These are phyloP conservation scores for Globisporangium nunn DNA, from an alignment of 352 stramenopile genomes.

Conservation along the genomic window DNA sequence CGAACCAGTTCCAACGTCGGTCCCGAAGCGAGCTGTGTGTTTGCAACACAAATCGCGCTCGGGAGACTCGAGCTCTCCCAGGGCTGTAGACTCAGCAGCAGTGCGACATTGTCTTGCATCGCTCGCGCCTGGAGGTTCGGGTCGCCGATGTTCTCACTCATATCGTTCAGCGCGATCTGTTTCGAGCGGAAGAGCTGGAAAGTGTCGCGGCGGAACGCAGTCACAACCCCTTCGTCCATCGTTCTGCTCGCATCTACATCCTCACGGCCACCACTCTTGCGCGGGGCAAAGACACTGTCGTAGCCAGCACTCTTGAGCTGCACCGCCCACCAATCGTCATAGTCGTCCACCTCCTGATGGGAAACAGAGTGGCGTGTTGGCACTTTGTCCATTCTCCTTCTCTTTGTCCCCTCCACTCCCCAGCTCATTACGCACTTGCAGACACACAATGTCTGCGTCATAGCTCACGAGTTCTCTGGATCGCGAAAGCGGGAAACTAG, in stretches of 20 bases:
- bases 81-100: constrained; percentile 73
- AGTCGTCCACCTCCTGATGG: constrained; percentile 76
- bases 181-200: constrained; percentile 79
- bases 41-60: constrained; percentile 61
- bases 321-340: constrained; percentile 76
- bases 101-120: constrained; percentile 61
- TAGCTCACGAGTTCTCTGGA: constrained; percentile 67
- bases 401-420: too few species aligned
- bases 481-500: not conserved
- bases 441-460: constrained; percentile 78
- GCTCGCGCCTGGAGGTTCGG: constrained; percentile 38
- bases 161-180: constrained; percentile 51
- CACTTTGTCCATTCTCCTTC: not conserved
- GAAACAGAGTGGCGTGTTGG: not conserved
- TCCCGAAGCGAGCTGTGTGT: constrained; percentile 34
- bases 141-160: constrained; percentile 31
- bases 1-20: constrained; percentile 46
- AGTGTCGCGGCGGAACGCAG: constrained; percentile 56
- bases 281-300: constrained; percentile 68
- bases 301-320: constrained; percentile 64
- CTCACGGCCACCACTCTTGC: constrained; percentile 4
- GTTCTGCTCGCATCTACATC: constrained; percentile 1
- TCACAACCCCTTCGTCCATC: constrained; percentile 67
- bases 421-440: constrained; percentile 35
- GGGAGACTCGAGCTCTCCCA: constrained; percentile 68